Base-by-base conservation (phyloP, 257 asterid species). In the Cynanchum wilfordii region DNA sequence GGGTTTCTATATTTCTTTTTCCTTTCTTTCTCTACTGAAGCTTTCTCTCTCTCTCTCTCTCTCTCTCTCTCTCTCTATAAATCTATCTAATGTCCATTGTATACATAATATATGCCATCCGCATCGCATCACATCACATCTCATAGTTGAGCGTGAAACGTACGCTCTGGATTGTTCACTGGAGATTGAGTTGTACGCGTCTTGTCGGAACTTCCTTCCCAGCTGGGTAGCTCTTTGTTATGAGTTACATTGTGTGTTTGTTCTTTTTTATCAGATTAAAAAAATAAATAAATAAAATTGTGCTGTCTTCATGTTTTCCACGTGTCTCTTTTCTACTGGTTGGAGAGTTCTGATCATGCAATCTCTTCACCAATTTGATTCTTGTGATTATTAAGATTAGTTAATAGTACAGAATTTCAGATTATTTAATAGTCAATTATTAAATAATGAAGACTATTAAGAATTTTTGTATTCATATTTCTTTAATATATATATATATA, bases 131-230 rank as follows among this genome's bases (percentile, higher is more conserved):
- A 64, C 69, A 19, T 30, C 47, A 63, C 68, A 33, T 33, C 50
- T 3, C 1, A 8, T 33, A 36, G 47, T 49, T 0, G 69, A 64
- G 50, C 69, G 69, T 64, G 50, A 9, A 16, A 64, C n/a, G 11
- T 7, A 64, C 69, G 69, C 49, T 16, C 47, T 19, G 5, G 16
- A 36, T 5, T 5, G 6, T 64, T 17, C 11, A 36, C 15, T 64
- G 50, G 69, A 47, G 7, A 36, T 64, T 64, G 69, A 33, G 17
- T 25, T 36, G n/a, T 64, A 64, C 69, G 69, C 69, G 69, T 64
- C 69, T 8, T 36, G 69, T 36, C 27, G 20, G 7, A 16, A 13
- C 55, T 15, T 1, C 7, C n/a, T 25, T 33, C 38, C 11, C 47
- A 33, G 68, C 29, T 63, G 49, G 49, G 27, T 64, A 25, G 25